Evolutionary conservation across 1,139 yeast genomes (phyloP), one percentile per base, ranked within the genome.

Genomic region (Kazachstania sp.): DNA sequence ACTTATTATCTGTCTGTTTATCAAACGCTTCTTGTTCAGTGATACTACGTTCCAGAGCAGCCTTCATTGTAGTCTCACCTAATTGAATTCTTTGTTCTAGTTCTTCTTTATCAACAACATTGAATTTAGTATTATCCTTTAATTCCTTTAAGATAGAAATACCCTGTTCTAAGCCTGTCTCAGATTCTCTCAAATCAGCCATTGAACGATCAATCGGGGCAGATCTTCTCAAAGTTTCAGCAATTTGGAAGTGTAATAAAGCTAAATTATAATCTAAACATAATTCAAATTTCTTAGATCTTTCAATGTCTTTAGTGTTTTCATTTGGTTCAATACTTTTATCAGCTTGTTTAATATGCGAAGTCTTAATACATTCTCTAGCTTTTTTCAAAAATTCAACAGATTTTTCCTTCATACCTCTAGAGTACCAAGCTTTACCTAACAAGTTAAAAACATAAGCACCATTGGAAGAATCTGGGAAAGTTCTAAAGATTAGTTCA

Each of bases 401-500:
- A 47, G 77, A 83, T 64, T 78, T 79, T 55, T 88, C 95, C 32
- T 73, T 70, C 48, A 74, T 66, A 8, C 92, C 98, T 61, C 97
- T 78, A 23, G 83, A 76, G 54, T 82, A 81, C 97, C 97, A 92
- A 1, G 95, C 92, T 53, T 94, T 78, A 36, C 95, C 97, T 51
- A 92, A 74, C 55, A 86, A 74, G 16, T 87, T 78, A 54, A 83
- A 68, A 35, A 87, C 72, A 59, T 78, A 81, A 0, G 87, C 54
- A 43, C 61, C 69, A 45, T 63, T 66, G 16, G 75, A 71, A 20
- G 82, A 81, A 58, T 77, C 75, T 20, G 83, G 76, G 64, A 77
- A 83, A 60, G 84, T 75, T 35, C 74, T 73, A 52, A 86, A 70
- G 0, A 95, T 95, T 56, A 84, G 74, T 54, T 86, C 95, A 65